A percentile compares a stretch with the other conserved stretches of the same genome.
Conservation (phyloP, 2,329 filamentous ascomycete genomes). For the Venturia aucupariae region DNA sequence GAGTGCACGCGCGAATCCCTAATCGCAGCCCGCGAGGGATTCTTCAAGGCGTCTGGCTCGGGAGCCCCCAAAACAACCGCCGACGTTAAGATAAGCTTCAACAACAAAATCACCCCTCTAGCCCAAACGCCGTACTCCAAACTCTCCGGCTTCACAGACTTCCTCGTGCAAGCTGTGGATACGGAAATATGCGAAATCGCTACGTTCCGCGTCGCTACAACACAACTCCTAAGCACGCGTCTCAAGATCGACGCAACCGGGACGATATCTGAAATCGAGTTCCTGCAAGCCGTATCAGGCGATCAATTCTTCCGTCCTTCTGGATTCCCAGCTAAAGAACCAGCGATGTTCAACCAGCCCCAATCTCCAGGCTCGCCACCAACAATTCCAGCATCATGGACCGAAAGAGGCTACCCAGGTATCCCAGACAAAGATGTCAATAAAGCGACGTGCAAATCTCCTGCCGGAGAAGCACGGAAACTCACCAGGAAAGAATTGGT, state of each 20-base stretch:
- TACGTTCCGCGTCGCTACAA: constrained; percentile 7
- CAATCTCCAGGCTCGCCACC: constrained; percentile 7
- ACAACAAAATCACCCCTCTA: constrained; percentile 9
- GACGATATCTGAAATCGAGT: constrained; percentile 13
- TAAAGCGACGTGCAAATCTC: constrained; percentile 10
- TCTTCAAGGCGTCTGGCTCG: background rate
- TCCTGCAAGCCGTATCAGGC: constrained; percentile 12
- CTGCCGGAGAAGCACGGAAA: background rate
- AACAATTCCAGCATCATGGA: constrained; percentile 5
- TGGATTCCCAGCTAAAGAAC: constrained; percentile 9
- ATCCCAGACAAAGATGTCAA: background rate
- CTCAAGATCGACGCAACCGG: constrained; percentile 5
- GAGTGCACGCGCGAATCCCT: constrained; percentile 4
- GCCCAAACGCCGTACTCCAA: constrained; percentile 11
- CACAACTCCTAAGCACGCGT: constrained; percentile 9
- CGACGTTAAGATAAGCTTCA: constrained; percentile 5
- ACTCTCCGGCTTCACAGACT: constrained; percentile 5
- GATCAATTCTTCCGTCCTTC: constrained; percentile 14
- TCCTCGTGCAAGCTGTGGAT: constrained; percentile 12
- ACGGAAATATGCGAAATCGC: constrained; percentile 13
- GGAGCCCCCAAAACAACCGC: background rate
- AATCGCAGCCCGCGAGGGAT: constrained; percentile 6
- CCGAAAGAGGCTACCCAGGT: background rate
- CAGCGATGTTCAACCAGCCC: background rate
- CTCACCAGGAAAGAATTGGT: constrained; percentile 13